These are phyloP conservation scores for Flaveria bidentis DNA, from an alignment of 129 eudicot genomes.

Conservation along the genomic window DNA sequence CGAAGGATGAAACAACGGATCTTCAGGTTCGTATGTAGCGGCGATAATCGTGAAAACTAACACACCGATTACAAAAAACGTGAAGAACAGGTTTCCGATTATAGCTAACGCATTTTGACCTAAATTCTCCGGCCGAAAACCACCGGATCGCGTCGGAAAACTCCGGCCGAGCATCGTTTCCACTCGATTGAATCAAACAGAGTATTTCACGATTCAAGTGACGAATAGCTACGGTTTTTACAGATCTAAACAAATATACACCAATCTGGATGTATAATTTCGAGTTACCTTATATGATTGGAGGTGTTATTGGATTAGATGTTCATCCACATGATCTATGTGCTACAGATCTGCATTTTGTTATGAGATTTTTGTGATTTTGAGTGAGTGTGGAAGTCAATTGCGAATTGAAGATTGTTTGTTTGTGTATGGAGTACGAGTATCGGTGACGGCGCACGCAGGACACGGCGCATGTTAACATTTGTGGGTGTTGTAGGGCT, in stretches of 20 bases:
- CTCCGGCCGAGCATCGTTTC: conserved; percentile 61
- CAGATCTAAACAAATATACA: conserved; percentile 35
- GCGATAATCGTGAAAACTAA: conserved; percentile 82
- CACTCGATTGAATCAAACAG: background rate
- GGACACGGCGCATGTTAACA: conserved; percentile 26
- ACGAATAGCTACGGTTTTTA: conserved; percentile 19
- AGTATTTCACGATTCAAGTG: background rate
- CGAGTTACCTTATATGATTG: conserved; percentile 28
- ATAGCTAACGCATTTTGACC: conserved; percentile 75
- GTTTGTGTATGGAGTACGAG: conserved; percentile 31
- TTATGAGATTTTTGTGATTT: conserved; percentile 1
- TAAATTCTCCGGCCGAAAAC: conserved; percentile 71
- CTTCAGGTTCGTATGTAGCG: conserved; percentile 87
- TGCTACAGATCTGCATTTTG: conserved; percentile 15
- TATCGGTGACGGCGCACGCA: conserved; percentile 19
- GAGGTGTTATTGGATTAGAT: conserved; percentile 7
- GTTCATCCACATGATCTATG: background rate
- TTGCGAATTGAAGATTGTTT: conserved; percentile 6
- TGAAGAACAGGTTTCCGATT: conserved; percentile 70
- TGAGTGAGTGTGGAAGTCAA: conserved; percentile 25
- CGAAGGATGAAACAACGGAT: conserved; percentile 70
- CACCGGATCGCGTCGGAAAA: conserved; percentile 46
- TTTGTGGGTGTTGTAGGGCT: conserved; percentile 10
- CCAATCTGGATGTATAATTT: conserved; percentile 32
- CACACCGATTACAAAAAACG: conserved; percentile 66